Evolutionary conservation across 352 stramenopile genomes (phyloP).

Genomic region (Plasmopara halstedii): DNA sequence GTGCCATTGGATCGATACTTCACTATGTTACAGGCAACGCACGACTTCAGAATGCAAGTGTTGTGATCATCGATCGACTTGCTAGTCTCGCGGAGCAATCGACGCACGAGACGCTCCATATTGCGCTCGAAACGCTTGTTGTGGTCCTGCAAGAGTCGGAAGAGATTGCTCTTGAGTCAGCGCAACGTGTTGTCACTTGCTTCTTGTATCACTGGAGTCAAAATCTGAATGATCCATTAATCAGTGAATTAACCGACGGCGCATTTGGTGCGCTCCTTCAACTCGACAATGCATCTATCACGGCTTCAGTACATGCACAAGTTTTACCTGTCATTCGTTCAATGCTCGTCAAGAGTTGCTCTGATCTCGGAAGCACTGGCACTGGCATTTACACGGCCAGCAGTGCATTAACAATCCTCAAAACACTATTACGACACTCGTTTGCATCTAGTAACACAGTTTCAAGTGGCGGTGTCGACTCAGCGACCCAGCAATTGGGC

Average conservation of each 20-base stretch:
- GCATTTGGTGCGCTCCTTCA: constrained; percentile 60
- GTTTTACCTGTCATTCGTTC: constrained; percentile 48
- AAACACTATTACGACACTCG: constrained; percentile 65
- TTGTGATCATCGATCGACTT: constrained; percentile 49
- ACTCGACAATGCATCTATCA: constrained; percentile 50
- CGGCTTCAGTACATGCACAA: constrained; percentile 50
- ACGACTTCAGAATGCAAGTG: constrained; percentile 41
- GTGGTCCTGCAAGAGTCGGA: constrained; percentile 59
- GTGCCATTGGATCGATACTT: constrained; percentile 63
- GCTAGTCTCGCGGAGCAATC: constrained; percentile 48
- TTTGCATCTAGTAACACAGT: constrained; percentile 35
- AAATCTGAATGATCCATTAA: constrained; percentile 69
- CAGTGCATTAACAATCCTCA: constrained; percentile 62
- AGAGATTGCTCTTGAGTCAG: constrained; percentile 25
- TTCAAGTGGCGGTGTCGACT: constrained; percentile 17
- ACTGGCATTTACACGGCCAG: constrained; percentile 54
- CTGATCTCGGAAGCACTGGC: constrained; percentile 38
- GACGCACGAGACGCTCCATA: constrained; percentile 68
- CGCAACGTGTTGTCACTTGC: constrained; percentile 39
- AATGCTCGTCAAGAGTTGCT: constrained; percentile 49
- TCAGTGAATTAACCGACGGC: constrained; percentile 62
- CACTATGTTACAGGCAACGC: constrained; percentile 50
- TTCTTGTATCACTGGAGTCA: constrained; percentile 64
- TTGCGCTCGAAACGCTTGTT: constrained; percentile 68
- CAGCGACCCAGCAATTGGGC: constrained; percentile 38